Base-by-base conservation (phyloP, 495 filamentous ascomycete genomes). In the Aspergillus steynii region DNA sequence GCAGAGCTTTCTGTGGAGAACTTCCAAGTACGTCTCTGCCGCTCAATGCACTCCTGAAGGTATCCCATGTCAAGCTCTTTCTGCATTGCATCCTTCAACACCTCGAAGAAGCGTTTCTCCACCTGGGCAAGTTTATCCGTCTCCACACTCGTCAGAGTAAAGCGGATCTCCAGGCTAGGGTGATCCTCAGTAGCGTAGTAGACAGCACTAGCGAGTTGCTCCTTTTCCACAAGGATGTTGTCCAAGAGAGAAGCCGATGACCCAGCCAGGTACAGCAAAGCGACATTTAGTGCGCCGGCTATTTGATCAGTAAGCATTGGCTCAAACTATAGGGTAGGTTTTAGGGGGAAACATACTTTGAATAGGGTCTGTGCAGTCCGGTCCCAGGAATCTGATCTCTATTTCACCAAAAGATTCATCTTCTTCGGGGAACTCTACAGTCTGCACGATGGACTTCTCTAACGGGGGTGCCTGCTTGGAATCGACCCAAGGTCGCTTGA, bases 371-470 rank as follows among this genome's bases (percentile, higher is more conserved):
- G 80, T 86, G 72, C 87, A 90, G 60, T 86, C 80, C 0, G 95
- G 96, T 42, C 95, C 95, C 57, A 98, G 83, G 72, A 95, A 95
- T 6, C 81, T 88, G 48, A 97, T 83, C 54, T 88, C 69, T 49
- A 98, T 84, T 68, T 98, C 93, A 45, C 95, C 95, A 56, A 83
- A 88, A 1, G 90, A 92, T 65, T 99, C 95, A 64, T 99, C 95
- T 68, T 96, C 93, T 73, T 99, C 96, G 0, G 95, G 96, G 65
- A 99, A 99, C 60, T 96, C 87, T 37, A 97, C 88, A 5, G 79
- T 90, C 67, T 93, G 82, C 51, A 93, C 75, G 27, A 85, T 76
- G 1, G 90, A 91, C 68, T 90, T 78, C 50, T 82, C 76, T 29
- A 97, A 72, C 0, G 85, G 73, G 8, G 90, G 88, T 3, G 92